Conservation (phyloP, 331 rosid species). For the Acacia pycnantha region DNA sequence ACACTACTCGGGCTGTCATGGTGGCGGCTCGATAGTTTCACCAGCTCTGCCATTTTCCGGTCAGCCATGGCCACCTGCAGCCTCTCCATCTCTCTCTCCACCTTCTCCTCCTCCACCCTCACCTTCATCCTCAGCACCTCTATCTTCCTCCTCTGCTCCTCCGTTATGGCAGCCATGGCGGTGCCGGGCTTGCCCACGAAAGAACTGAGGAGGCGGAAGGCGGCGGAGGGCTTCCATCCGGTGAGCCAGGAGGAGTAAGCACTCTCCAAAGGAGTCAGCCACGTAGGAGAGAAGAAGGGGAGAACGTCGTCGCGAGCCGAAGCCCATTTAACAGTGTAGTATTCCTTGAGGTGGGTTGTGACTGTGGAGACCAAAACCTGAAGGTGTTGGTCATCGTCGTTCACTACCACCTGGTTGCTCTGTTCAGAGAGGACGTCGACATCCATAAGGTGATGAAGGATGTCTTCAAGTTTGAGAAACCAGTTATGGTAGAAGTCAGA, state of each 20-base stretch:
- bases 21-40: not conserved
- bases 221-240: not conserved
- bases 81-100: not conserved
- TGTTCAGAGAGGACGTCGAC: not conserved
- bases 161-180: not conserved
- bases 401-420: not conserved
- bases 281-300: slow-evolving; percentile 41
- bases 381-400: slow-evolving; percentile 24
- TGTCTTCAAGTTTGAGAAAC: slow-evolving; percentile 48
- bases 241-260: not conserved
- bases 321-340: slow-evolving; percentile 68
- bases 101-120: not conserved
- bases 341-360: slow-evolving; percentile 54
- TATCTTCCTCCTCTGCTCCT: not conserved
- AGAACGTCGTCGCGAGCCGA: slow-evolving; percentile 53
- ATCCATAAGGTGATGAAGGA: slow-evolving; percentile 31
- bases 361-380: slow-evolving; percentile 39
- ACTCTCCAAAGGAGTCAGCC: not conserved
- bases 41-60: slow-evolving; percentile 47
- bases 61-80: slow-evolving; percentile 49
- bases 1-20: not conserved
- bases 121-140: not conserved
- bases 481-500: slow-evolving; percentile 52
- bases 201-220: not conserved
- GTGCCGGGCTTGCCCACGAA: not conserved